Conservation (phyloP, 768 basidiomycete genomes). For the Kwoniella dendrophila region DNA sequence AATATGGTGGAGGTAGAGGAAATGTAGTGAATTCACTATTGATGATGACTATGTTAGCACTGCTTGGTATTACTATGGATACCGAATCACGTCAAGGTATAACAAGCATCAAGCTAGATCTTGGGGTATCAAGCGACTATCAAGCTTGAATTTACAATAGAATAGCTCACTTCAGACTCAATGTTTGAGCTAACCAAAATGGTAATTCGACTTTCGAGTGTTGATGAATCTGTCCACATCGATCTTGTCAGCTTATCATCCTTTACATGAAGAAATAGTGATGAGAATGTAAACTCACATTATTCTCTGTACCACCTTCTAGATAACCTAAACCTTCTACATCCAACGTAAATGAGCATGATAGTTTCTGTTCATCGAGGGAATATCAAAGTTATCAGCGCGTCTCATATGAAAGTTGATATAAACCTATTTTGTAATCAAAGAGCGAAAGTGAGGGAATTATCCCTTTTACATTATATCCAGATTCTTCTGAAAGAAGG, state of each 20-base stretch:
- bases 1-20: constrained; percentile 77
- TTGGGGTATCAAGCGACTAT: too few relatives aligned
- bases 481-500: too few relatives aligned
- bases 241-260: not conserved
- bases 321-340: constrained; percentile 86
- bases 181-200: constrained; percentile 85
- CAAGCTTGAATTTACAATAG: too few relatives aligned
- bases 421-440: too few relatives aligned
- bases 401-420: too few relatives aligned
- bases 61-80: not conserved
- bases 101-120: too few relatives aligned
- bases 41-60: not conserved
- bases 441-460: too few relatives aligned
- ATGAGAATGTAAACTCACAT: constrained; percentile 61
- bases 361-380: too few relatives aligned
- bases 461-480: too few relatives aligned
- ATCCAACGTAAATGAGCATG: constrained; percentile 86
- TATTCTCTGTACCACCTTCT: constrained; percentile 78
- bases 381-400: too few relatives aligned
- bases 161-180: constrained; percentile 79
- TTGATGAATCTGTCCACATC: constrained; percentile 67
- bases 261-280: not conserved
- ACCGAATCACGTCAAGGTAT: too few relatives aligned
- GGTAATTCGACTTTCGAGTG: constrained; percentile 78
- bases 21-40: constrained; percentile 85